A percentile compares a stretch with the other conserved stretches of the same genome.
Conservation (phyloP, 169 alveolate species). For the Theileria parva region DNA sequence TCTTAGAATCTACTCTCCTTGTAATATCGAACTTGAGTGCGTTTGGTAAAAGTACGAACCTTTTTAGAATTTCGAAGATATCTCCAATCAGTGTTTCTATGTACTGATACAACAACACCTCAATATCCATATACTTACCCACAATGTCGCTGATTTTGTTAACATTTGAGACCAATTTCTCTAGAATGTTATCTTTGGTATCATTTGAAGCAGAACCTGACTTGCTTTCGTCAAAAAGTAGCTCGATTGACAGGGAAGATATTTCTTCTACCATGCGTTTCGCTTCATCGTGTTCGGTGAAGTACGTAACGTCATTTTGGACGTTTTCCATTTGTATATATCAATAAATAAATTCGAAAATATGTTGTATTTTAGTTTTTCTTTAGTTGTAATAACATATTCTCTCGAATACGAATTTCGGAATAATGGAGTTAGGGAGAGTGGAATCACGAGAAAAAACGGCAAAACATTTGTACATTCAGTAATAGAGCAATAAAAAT, state of each 20-base stretch:
- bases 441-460: no score
- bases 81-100: conserved; percentile 33
- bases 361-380: background rate
- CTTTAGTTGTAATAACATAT: no score
- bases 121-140: conserved; percentile 26
- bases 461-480: no score
- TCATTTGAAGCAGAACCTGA: background rate
- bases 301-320: conserved; percentile 5
- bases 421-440: no score
- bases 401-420: no score
- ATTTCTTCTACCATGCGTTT: background rate
- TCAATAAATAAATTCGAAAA: background rate
- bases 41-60: conserved; percentile 4
- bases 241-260: background rate
- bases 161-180: conserved; percentile 5
- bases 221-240: conserved; percentile 13
- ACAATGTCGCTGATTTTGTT: conserved; percentile 3
- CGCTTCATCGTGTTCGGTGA: conserved; percentile 33
- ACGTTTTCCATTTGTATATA: background rate
- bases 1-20: background rate
- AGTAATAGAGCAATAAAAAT: no score
- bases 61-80: conserved; percentile 11
- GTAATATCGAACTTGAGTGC: background rate
- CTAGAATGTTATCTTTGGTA: background rate
- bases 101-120: conserved; percentile 21